Conservation (phyloP, 2,329 filamentous ascomycete genomes). For the Trichoderma koningiopsis region DNA sequence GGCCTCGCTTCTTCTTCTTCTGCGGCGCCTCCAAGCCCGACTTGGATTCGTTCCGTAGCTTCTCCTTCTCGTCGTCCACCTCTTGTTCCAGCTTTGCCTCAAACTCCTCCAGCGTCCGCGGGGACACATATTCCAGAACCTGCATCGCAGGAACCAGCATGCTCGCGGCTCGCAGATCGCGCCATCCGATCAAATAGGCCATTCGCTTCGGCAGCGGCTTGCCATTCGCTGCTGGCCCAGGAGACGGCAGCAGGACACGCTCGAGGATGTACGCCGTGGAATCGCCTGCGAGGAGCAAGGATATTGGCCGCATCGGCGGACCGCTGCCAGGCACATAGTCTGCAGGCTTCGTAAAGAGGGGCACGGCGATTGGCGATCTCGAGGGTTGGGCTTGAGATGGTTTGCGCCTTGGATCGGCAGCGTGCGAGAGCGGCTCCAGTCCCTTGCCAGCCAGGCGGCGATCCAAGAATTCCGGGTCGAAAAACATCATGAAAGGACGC, state of each 20-base stretch:
- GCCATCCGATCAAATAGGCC: conserved; percentile 58
- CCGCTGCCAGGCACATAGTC: conserved; percentile 51
- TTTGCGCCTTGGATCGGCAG: not conserved
- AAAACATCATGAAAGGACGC: conserved; percentile 10
- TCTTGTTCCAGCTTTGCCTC: conserved; percentile 51
- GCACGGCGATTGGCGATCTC: conserved; percentile 18
- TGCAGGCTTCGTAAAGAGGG: conserved; percentile 27
- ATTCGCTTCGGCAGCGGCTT: conserved; percentile 47
- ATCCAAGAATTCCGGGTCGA: conserved; percentile 20
- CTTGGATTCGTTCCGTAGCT: conserved; percentile 33
- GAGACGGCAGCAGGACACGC: conserved; percentile 51
- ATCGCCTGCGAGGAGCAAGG: conserved; percentile 52
- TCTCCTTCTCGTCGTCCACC: conserved; percentile 44
- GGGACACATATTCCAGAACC: conserved; percentile 62
- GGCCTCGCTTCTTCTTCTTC: conserved; percentile 34
- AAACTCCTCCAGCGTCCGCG: conserved; percentile 58
- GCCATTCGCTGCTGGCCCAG: conserved; percentile 38
- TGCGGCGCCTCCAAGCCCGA: conserved; percentile 9
- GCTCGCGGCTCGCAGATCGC: conserved; percentile 52
- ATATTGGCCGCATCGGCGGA: conserved; percentile 50
- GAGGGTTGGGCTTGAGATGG: not conserved
- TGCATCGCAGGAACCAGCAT: conserved; percentile 49
- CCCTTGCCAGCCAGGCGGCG: conserved; percentile 2
- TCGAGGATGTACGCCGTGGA: conserved; percentile 60
- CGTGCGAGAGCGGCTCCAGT: conserved; percentile 1